Base-by-base conservation (phyloP, 768 basidiomycete genomes). In the Coprinopsis strossmayeri region DNA sequence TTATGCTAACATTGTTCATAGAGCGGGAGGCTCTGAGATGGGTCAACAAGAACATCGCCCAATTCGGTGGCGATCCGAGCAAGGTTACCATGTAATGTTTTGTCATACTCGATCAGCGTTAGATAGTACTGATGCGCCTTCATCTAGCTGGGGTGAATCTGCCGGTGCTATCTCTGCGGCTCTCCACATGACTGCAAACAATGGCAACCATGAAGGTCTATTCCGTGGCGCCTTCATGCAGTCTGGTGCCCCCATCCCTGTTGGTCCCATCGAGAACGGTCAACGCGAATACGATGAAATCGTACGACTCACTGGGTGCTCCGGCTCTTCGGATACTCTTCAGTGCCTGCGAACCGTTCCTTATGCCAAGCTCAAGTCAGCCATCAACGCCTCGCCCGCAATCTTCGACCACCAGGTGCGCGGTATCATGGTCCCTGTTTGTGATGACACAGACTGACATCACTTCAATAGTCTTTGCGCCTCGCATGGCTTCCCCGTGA, bases 41-140 rank as follows among this genome's bases (percentile, higher is more conserved):
- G 81, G 68, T 80, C 1, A 72, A 81, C 46, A 68, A 74, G 46
- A 71, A 82, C 55, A 78, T 82, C 42, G 56, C 53, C 34, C 59
- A 63, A 0, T 84, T 82, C 51, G 80, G 81, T 5, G 81, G 82
- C 1, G 77, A 82, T 59, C 70, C 67, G 10, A 52, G 55, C 0
- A 73, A 70, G 45, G 75, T 78, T 13, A 72, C 70, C 2, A 53
- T 77, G 69, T 76, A 34, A 45, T 57, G 34, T 11, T 30, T 5
- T 32, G 11, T 5, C 15, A 49, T 10, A 25, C 5, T 27, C 21
- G 25, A 32, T 30, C 30, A 2, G 18, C 35, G 3, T 18, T 15
- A 28, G 9, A 5, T 7, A 9, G 9, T 38, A 42, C 21, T 13
- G 10, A 20, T 30, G 34, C 40, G 21, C 30, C 34, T 44, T 30